These are phyloP conservation scores for Plasmodium blacklocki DNA, from an alignment of 169 alveolate genomes.

Conservation along the genomic window DNA sequence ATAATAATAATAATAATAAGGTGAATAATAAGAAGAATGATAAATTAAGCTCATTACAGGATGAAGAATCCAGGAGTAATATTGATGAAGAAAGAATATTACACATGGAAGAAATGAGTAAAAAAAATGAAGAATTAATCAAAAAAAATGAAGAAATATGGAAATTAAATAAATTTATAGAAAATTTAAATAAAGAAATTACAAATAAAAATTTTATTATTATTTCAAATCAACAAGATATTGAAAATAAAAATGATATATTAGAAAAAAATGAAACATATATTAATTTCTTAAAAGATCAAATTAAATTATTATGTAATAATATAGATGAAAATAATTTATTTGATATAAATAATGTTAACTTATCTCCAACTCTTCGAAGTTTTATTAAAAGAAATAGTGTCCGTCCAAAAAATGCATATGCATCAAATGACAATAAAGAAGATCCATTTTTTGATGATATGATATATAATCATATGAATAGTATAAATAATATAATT, in stretches of 20 bases:
- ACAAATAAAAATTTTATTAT: slow-evolving; percentile 55
- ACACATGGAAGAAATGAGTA: slow-evolving; percentile 74
- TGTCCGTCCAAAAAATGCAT: slow-evolving; percentile 5
- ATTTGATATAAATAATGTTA: slow-evolving; percentile 56
- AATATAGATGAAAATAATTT: slow-evolving; percentile 58
- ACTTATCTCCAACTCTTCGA: slow-evolving; percentile 64
- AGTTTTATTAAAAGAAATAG: slow-evolving; percentile 71
- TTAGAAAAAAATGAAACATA: slow-evolving; percentile 52
- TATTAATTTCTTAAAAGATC: slow-evolving; percentile 58
- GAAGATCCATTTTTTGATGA: neutral
- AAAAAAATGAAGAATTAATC: slow-evolving; percentile 64
- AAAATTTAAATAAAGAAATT: slow-evolving; percentile 62
- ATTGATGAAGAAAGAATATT: slow-evolving; percentile 37
- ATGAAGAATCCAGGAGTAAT: slow-evolving; percentile 1
- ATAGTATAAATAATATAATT: neutral
- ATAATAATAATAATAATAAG: slow-evolving; percentile 2
- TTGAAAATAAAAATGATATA: slow-evolving; percentile 60
- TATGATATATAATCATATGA: neutral
- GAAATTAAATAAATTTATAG: slow-evolving; percentile 67
- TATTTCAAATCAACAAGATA: slow-evolving; percentile 53
- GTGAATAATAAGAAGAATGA: neutral
- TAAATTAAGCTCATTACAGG: slow-evolving; percentile 2
- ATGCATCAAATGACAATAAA: neutral
- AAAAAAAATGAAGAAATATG: slow-evolving; percentile 73
- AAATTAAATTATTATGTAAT: slow-evolving; percentile 57